A percentile compares a stretch with the other conserved stretches of the same genome.
phyloP scores from a whole-genome alignment of 31 red algal genomes.

The Porphyra umbilicalis region DNA sequence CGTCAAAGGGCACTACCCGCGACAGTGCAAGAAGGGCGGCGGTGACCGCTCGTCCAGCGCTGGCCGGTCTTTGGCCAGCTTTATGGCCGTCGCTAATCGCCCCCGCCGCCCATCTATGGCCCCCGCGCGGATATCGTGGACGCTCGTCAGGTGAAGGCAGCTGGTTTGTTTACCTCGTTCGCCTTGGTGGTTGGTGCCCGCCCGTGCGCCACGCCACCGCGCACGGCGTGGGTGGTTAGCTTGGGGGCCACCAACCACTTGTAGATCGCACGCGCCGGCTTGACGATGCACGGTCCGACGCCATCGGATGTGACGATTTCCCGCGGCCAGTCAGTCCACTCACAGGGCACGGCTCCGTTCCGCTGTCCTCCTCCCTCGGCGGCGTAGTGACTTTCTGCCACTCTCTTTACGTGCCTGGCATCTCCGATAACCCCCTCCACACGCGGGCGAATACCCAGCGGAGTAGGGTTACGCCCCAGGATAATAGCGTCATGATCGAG shows the following conservation, averaged over 20 bases:
- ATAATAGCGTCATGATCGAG: not conserved
- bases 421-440: not conserved
- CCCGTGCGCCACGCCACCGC: no score
- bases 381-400: not conserved
- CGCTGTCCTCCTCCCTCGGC: not conserved
- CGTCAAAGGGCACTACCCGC: not conserved
- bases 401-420: not conserved
- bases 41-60: not conserved
- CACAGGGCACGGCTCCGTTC: not conserved
- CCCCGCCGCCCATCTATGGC: no score
- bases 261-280: not conserved
- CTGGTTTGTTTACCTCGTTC: no score
- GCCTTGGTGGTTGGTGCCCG: no score
- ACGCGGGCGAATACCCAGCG: not conserved
- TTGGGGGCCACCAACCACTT: not conserved
- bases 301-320: not conserved
- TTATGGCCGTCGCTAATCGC: no score
- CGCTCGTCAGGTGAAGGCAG: no score
- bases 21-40: not conserved
- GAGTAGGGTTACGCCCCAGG: not conserved
- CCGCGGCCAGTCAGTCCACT: not conserved
- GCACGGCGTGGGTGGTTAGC: not conserved
- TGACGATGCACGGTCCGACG: not conserved
- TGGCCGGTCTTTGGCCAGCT: no score
- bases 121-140: no score